Evolutionary conservation across 2,329 filamentous ascomycete species (phyloP).

Genomic region (Alternaria gaisen): DNA sequence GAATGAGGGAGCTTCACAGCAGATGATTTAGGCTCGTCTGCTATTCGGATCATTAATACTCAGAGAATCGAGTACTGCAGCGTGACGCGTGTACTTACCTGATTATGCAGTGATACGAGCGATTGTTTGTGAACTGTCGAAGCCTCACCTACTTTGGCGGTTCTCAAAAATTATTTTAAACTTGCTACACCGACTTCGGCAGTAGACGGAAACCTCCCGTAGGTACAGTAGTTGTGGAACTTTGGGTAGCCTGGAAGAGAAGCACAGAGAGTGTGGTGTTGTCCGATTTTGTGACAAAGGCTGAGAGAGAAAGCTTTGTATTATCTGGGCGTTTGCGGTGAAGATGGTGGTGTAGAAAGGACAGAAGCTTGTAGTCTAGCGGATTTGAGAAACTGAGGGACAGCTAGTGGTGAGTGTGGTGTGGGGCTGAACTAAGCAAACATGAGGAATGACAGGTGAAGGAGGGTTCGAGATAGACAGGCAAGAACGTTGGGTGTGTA

Average conservation of each 20-base stretch:
- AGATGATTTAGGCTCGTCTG: not conserved
- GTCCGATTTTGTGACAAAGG: not conserved
- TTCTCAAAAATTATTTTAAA: too few species aligned
- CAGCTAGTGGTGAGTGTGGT: not conserved
- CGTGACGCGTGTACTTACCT: not conserved
- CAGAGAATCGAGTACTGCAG: not conserved
- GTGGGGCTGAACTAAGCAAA: not conserved
- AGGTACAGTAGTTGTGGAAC: too few species aligned
- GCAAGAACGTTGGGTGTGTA: constrained; percentile 3
- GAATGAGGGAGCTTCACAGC: not conserved
- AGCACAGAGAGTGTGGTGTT: not conserved
- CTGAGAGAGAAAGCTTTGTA: not conserved
- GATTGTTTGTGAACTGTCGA: not conserved
- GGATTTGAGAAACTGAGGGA: not conserved
- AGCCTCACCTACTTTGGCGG: too few species aligned
- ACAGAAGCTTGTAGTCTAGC: not conserved
- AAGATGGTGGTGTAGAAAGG: not conserved
- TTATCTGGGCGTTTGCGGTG: not conserved
- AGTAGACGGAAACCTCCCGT: too few species aligned
- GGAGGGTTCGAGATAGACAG: not conserved
- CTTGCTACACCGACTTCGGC: too few species aligned
- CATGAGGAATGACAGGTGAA: constrained; percentile 12
- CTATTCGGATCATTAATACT: not conserved
- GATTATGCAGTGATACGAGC: not conserved
- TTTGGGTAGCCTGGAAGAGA: not conserved